Evolutionary conservation across 1,284 basidiomycete genomes (phyloP).

Genomic region (Veloboletus limbatus): DNA sequence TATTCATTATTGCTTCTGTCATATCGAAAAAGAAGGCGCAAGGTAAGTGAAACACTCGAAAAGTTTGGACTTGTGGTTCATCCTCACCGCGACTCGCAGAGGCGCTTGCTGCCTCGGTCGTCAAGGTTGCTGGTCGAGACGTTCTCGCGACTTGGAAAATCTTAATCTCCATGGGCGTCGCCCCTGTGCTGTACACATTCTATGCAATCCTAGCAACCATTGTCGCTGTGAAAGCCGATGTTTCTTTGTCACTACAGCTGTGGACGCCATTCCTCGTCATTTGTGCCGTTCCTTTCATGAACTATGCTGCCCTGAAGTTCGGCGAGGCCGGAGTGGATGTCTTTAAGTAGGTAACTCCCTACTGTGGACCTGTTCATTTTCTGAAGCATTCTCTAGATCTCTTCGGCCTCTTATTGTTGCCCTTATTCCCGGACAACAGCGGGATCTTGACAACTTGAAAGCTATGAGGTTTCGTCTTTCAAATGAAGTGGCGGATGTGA

Average conservation of each 20-base stretch:
- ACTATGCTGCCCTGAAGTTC: slow-evolving; percentile 94
- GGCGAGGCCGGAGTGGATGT: slow-evolving; percentile 99
- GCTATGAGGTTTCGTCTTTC: slow-evolving; percentile 77
- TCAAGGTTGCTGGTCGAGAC: slow-evolving; percentile 94
- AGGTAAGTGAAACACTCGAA: slow-evolving; percentile 46
- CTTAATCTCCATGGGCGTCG: slow-evolving; percentile 88
- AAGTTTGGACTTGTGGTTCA: slow-evolving; percentile 3
- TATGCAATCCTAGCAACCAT: slow-evolving; percentile 83
- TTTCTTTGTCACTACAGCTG: slow-evolving; percentile 63
- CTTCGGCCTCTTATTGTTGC: slow-evolving; percentile 90
- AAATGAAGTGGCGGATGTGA: slow-evolving; percentile 85
- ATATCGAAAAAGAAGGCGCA: slow-evolving; percentile 91
- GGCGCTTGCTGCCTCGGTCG: slow-evolving; percentile 93
- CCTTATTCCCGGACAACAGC: slow-evolving; percentile 88
- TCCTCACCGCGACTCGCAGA: slow-evolving; percentile 49
- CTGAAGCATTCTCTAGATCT: slow-evolving; percentile 59
- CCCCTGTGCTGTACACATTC: slow-evolving; percentile 83
- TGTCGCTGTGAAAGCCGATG: slow-evolving; percentile 69
- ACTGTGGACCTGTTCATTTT: slow-evolving; percentile 33
- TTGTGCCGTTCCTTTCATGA: slow-evolving; percentile 81
- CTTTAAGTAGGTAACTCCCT: slow-evolving; percentile 69
- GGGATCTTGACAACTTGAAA: slow-evolving; percentile 79
- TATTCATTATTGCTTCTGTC: slow-evolving; percentile 90
- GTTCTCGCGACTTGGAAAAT: slow-evolving; percentile 99
- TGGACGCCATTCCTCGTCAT: slow-evolving; percentile 83